These are phyloP conservation scores for Russula lepida DNA, from an alignment of 768 basidiomycete genomes.

Conservation along the genomic window DNA sequence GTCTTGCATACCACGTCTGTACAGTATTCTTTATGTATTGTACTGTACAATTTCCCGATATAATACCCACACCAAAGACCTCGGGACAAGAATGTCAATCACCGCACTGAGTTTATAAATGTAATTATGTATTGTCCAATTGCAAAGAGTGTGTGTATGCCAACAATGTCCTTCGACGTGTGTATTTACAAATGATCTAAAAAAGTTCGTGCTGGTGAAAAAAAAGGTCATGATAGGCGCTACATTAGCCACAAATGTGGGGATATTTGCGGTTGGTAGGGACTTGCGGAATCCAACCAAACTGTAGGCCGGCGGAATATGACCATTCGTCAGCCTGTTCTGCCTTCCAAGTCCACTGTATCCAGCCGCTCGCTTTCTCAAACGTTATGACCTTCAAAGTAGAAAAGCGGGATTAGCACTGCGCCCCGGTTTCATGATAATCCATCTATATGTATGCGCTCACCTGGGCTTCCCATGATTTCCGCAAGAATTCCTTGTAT, in stretches of 20 bases:
- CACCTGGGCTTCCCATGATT: slow-evolving; percentile 81
- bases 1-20: not conserved
- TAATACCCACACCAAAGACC: not conserved
- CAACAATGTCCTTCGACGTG: not conserved
- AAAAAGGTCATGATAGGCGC: not conserved
- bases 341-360: slow-evolving; percentile 81
- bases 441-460: not conserved
- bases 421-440: not conserved
- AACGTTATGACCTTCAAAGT: slow-evolving; percentile 40
- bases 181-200: not conserved
- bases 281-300: slow-evolving; percentile 77
- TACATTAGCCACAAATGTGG: slow-evolving; percentile 41
- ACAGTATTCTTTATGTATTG: not conserved
- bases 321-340: slow-evolving; percentile 85
- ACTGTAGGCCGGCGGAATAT: slow-evolving; percentile 69
- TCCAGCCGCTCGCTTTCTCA: slow-evolving; percentile 65
- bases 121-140: not conserved
- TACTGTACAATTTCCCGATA: not conserved
- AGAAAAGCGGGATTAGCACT: not conserved
- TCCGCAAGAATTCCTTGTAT: slow-evolving; percentile 76
- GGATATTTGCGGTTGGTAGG: slow-evolving; percentile 48
- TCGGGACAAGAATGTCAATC: not conserved
- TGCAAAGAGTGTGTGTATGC: not conserved
- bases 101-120: not conserved
- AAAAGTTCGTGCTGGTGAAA: not conserved